These are phyloP conservation scores for Escallonia herrerae DNA, from an alignment of 129 eudicot species.

Conservation along the genomic window DNA sequence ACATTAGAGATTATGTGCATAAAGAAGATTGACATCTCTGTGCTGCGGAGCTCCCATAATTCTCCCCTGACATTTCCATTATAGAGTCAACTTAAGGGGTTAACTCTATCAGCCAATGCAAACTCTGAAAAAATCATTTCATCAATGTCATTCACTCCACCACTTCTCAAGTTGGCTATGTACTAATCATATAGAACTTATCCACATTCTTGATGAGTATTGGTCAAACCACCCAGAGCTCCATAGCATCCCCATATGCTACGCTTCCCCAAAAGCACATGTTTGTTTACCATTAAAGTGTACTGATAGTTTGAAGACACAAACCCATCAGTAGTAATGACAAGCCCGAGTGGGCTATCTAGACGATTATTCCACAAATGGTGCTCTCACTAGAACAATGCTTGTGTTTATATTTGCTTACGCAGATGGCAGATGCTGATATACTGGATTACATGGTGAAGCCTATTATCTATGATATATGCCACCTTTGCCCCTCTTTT, in stretches of 20 bases:
- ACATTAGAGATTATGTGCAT: constrained; percentile 95
- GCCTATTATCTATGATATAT: too few species aligned
- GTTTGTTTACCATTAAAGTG: constrained; percentile 83
- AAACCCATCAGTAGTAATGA: constrained; percentile 94
- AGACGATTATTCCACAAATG: constrained; percentile 87
- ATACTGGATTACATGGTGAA: too few species aligned
- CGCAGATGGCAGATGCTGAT: too few species aligned
- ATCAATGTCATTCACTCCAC: constrained; percentile 88
- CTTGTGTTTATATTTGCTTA: too few species aligned
- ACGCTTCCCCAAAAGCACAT: constrained; percentile 96
- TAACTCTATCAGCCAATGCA: constrained; percentile 76
- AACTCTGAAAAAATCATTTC: constrained; percentile 78
- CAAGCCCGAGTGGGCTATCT: constrained; percentile 91
- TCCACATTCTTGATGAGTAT: constrained; percentile 84
- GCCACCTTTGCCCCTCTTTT: too few species aligned
- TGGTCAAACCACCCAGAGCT: constrained; percentile 94
- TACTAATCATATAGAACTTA: constrained; percentile 80
- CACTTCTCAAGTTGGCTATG: constrained; percentile 84
- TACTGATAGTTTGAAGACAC: constrained; percentile 73
- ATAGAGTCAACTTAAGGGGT: constrained; percentile 95
- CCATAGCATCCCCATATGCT: constrained; percentile 75
- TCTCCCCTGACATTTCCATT: constrained; percentile 92
- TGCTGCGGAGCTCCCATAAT: constrained; percentile 92
- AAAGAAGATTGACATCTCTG: constrained; percentile 98
- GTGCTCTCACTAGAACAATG: constrained; percentile 90